Evolutionary conservation across 768 basidiomycete species (phyloP), one percentile per base, ranked within the genome.

Genomic region (Botryobasidium botryosum): DNA sequence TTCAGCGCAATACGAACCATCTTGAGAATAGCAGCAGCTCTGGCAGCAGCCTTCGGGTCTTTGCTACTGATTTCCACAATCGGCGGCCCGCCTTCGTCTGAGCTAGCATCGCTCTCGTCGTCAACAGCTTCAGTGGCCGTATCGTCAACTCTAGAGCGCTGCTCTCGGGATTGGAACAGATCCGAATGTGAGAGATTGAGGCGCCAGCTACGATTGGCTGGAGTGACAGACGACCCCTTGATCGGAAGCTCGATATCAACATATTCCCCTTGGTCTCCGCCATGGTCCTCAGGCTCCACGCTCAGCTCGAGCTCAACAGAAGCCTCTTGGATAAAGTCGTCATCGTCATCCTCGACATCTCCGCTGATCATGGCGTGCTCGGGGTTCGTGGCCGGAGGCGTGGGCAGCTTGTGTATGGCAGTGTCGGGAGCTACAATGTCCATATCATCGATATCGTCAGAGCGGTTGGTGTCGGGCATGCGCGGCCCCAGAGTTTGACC

Each of bases 21-120:
- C 60, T 82, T 87, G 53, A 94, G 65, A 47, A 94, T 90, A 0
- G 90, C 90, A 27, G 85, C 88, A n/a, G 88, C 90, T 39, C 84
- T 66, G 2, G 88, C 90, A 37, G 90, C 90, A 15, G 85, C 85
- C 47, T 70, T 68, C 2, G 90, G 83, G 59, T 92, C 83, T 18
- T 74, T 72, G 47, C 83, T 86, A 2, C 77, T 77, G 49, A 92
- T 82, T 62, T 83, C 79, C 51, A 94, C 75, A 4, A 91, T 63
- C n/a, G 71, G 71, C 12, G 64, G 59, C 32, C 40, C 54, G 17
- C 53, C 53, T 10, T 49, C 31, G 12, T 48, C 51, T 17, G 45
- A 46, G 7, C 48, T 48, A 35, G 36, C 35, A 25, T 40, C 48
- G 20, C 15, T 17, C n/a, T 28, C 24, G 25, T 23, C 29, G 25